These are phyloP conservation scores for Gossypium ekmanianum DNA, from an alignment of 345 rosid genomes.

Conservation along the genomic window DNA sequence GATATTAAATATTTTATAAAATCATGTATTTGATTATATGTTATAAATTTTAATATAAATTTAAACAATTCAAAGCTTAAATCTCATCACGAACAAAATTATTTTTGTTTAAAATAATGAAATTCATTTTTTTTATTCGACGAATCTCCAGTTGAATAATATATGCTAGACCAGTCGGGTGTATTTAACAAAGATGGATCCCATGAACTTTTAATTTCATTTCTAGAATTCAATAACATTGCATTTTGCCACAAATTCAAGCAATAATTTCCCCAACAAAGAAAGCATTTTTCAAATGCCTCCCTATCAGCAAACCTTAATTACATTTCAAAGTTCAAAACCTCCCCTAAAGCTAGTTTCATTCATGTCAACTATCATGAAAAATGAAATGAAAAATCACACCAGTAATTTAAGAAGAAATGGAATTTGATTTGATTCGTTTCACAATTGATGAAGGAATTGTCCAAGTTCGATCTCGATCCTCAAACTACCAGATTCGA, in stretches of 20 bases:
- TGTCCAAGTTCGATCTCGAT: background rate
- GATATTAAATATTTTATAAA: too few species aligned
- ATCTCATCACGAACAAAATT: too few species aligned
- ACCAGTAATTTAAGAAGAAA: constrained; percentile 7
- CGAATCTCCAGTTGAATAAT: too few species aligned
- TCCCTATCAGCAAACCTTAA: constrained; percentile 1
- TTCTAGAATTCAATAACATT: background rate
- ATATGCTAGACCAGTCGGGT: too few species aligned
- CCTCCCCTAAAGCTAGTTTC: background rate
- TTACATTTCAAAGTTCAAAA: constrained; percentile 17
- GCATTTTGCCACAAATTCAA: constrained; percentile 15
- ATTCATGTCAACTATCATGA: too few species aligned
- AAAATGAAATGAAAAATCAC: background rate
- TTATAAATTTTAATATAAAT: too few species aligned
- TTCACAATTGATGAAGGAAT: constrained; percentile 21
- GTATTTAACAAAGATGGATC: background rate
- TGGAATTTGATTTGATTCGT: constrained; percentile 15
- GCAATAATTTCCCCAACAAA: constrained; percentile 9
- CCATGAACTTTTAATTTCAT: background rate
- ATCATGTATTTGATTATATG: too few species aligned
- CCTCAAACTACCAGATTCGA: constrained; percentile 30
- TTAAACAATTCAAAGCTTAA: too few species aligned
- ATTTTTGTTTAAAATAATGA: too few species aligned
- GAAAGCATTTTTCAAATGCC: constrained; percentile 7
- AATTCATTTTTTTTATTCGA: too few species aligned